phyloP scores from a whole-genome alignment of 495 filamentous ascomycete genomes.

The Penicillium manginii region DNA sequence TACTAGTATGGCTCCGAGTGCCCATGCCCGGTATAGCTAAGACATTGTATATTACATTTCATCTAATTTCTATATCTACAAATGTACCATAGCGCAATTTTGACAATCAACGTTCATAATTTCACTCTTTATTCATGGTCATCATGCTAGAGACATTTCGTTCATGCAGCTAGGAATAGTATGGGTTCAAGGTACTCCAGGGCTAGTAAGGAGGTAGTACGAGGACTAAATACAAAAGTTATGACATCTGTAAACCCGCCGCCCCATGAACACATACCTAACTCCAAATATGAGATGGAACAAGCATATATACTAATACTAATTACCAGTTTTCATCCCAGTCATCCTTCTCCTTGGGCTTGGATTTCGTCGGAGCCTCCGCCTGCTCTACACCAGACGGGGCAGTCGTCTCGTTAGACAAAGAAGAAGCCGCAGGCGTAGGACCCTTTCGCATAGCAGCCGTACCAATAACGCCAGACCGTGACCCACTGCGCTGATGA shows the following conservation, averaged over 20 bases:
- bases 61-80: too few relatives aligned
- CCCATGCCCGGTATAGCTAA: not conserved
- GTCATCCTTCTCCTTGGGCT: conserved; percentile 54
- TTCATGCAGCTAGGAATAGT: conserved; percentile 25
- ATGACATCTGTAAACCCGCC: conserved; percentile 11
- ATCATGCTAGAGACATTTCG: conserved; percentile 2
- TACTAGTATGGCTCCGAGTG: not conserved
- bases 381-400: conserved; percentile 41
- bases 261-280: conserved; percentile 8
- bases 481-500: conserved; percentile 35
- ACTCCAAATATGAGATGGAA: conserved; percentile 9
- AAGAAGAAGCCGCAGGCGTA: conserved; percentile 35
- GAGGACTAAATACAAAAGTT: conserved; percentile 12
- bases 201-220: too few relatives aligned
- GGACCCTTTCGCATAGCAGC: conserved; percentile 67
- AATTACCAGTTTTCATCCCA: conserved; percentile 71
- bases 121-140: not conserved
- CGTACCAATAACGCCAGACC: conserved; percentile 66
- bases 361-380: conserved; percentile 36
- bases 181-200: conserved; percentile 6
- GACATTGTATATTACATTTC: conserved; percentile 1
- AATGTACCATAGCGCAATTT: too few relatives aligned
- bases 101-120: too few relatives aligned
- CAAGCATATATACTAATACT: conserved; percentile 18
- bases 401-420: conserved; percentile 33